phyloP scores from a whole-genome alignment of 192 early-diverging fungal genomes.

The Bifiguratus adelaidae region DNA sequence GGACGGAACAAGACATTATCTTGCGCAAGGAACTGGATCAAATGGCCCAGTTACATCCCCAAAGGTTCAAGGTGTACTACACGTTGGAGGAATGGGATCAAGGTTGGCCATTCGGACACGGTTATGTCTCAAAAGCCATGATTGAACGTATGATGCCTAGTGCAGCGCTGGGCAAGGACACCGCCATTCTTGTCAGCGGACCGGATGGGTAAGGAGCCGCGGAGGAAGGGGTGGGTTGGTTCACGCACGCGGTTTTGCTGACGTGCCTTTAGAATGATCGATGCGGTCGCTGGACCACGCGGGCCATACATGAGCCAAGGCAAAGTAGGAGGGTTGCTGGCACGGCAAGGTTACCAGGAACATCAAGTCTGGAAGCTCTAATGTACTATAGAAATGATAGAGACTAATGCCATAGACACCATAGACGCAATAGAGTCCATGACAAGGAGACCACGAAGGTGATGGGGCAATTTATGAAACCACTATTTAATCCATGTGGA shows the following conservation, averaged over 20 bases:
- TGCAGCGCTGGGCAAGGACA: constrained; percentile 3
- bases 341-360: constrained; percentile 34
- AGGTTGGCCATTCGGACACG: constrained; percentile 18
- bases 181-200: constrained; percentile 46
- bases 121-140: constrained; percentile 18
- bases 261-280: constrained; percentile 31
- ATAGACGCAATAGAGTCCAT: too few relatives aligned
- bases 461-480: too few relatives aligned
- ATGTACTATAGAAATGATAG: too few relatives aligned
- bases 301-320: constrained; percentile 41
- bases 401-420: too few relatives aligned
- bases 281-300: constrained; percentile 36
- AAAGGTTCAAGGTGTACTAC: constrained; percentile 33
- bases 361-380: constrained; percentile 53
- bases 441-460: too few relatives aligned
- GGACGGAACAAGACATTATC: constrained; percentile 35
- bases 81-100: constrained; percentile 25
- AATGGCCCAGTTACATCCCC: constrained; percentile 21
- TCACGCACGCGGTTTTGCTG: not conserved
- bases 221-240: not conserved
- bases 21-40: constrained; percentile 40
- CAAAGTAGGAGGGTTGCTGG: constrained; percentile 38
- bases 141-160: constrained; percentile 17
- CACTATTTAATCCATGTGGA: too few relatives aligned
- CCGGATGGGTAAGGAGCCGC: constrained; percentile 26